These are phyloP conservation scores for Eucalyptus marginata DNA, from an alignment of 345 rosid species.

Conservation along the genomic window DNA sequence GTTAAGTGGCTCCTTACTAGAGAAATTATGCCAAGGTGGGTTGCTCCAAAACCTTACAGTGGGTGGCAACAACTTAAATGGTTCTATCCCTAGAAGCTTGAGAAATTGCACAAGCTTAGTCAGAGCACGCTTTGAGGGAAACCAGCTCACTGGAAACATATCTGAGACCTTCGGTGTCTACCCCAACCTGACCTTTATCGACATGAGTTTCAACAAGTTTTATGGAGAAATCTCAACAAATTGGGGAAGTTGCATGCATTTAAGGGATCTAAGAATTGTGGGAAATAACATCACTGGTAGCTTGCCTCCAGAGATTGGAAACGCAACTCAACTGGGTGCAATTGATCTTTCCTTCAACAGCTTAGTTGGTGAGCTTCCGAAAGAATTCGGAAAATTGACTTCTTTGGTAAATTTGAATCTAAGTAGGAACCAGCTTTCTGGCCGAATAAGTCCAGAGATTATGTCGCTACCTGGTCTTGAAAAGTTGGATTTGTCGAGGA, in stretches of 20 bases:
- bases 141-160: constrained; percentile 6
- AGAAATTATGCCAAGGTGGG: background rate
- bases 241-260: constrained; percentile 5
- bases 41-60: background rate
- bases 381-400: background rate
- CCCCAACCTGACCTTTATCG: background rate
- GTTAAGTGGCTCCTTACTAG: background rate
- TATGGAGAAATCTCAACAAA: constrained; percentile 12
- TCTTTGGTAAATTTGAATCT: background rate
- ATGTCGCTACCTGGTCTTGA: background rate
- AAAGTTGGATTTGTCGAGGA: constrained; percentile 6
- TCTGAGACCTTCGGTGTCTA: constrained; percentile 1
- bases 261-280: background rate
- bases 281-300: constrained; percentile 8
- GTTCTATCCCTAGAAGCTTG: constrained; percentile 5
- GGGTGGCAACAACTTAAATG: constrained; percentile 1
- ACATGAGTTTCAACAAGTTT: constrained; percentile 14
- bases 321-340: background rate
- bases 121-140: constrained; percentile 1
- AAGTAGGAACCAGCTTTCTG: background rate
- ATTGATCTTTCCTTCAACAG: background rate
- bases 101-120: constrained; percentile 15
- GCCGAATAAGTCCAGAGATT: constrained; percentile 1
- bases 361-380: background rate
- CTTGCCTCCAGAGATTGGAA: constrained; percentile 13